Percentiles rank a stretch among this genome's conserved stretches.
Conservation (phyloP, 441 rosid genomes). For the Brassica balearica region DNA sequence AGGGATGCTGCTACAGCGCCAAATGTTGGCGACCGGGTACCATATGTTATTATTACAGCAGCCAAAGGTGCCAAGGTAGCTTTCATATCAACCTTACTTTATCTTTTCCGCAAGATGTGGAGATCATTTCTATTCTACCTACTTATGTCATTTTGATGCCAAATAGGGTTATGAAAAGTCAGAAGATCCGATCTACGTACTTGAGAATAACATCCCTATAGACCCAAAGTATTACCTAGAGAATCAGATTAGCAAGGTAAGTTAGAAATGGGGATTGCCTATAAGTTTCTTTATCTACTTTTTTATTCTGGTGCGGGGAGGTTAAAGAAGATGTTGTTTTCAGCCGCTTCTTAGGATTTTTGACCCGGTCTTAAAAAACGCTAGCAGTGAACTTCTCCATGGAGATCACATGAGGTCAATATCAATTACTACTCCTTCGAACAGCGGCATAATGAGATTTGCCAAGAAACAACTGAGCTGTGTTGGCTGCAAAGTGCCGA, state of each 20-base stretch:
- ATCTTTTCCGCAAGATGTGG: neutral
- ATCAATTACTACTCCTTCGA: slow-evolving; percentile 90
- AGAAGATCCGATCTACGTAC: slow-evolving; percentile 96
- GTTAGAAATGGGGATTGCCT: slow-evolving; percentile 32
- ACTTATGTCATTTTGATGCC: slow-evolving; percentile 33
- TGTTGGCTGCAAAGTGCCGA: slow-evolving; percentile 89
- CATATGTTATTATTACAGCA: slow-evolving; percentile 91
- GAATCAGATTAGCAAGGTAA: slow-evolving; percentile 95
- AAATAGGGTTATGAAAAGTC: slow-evolving; percentile 94
- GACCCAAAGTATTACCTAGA: slow-evolving; percentile 94
- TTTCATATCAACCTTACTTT: slow-evolving; percentile 25
- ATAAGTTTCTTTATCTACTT: slow-evolving; percentile 10
- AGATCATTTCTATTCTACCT: slow-evolving; percentile 19
- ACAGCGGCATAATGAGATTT: slow-evolving; percentile 93
- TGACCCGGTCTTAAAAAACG: slow-evolving; percentile 97
- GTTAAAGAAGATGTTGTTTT: slow-evolving; percentile 31
- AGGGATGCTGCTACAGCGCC: slow-evolving; percentile 99
- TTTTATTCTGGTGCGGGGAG: slow-evolving; percentile 29
- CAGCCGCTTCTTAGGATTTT: slow-evolving; percentile 97
- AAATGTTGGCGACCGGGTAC: slow-evolving; percentile 98
- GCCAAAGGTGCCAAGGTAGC: slow-evolving; percentile 98
- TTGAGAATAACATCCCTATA: slow-evolving; percentile 91
- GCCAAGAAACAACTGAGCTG: slow-evolving; percentile 90
- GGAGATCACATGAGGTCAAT: slow-evolving; percentile 95
- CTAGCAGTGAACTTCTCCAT: slow-evolving; percentile 90